A percentile compares a stretch with the other conserved stretches of the same genome.
Evolutionary conservation across 139 green algal genomes (phyloP).

Genomic region (Eudorina sp.): DNA sequence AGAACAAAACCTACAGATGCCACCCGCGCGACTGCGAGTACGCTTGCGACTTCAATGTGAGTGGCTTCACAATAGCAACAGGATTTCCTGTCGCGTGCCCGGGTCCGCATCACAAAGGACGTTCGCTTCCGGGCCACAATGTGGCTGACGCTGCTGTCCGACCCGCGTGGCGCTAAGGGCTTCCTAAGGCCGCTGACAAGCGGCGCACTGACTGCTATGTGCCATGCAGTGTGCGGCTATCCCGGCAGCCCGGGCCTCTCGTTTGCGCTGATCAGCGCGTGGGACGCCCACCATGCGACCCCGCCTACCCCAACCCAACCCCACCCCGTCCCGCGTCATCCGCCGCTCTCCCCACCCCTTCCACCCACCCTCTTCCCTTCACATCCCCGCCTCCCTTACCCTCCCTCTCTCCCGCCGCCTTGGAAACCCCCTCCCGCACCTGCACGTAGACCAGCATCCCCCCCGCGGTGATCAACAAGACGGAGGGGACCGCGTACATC

Average conservation of each 20-base stretch:
- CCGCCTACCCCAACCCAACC: not conserved
- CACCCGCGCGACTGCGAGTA: constrained; percentile 55
- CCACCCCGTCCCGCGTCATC: too few species aligned
- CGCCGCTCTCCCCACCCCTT: not conserved
- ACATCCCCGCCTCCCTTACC: not conserved
- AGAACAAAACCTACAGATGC: constrained; percentile 42
- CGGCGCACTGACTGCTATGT: too few species aligned
- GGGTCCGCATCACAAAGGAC: not conserved
- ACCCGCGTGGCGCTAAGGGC: not conserved
- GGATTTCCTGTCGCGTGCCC: not conserved
- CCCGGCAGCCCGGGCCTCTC: not conserved
- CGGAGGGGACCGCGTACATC: constrained; percentile 69
- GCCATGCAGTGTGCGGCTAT: too few species aligned
- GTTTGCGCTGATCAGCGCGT: too few species aligned
- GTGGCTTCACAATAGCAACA: not conserved
- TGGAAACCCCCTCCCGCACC: not conserved
- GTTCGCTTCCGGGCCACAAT: not conserved
- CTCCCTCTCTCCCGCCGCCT: not conserved
- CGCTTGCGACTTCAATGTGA: constrained; percentile 60
- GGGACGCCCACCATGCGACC: too few species aligned
- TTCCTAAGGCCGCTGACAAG: not conserved
- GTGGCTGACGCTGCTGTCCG: not conserved
- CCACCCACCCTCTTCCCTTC: not conserved
- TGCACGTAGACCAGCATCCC: constrained; percentile 50
- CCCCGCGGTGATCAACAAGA: constrained; percentile 58